phyloP scores from a whole-genome alignment of 2,329 filamentous ascomycete genomes.

The Orbilia blumenaviensis region DNA sequence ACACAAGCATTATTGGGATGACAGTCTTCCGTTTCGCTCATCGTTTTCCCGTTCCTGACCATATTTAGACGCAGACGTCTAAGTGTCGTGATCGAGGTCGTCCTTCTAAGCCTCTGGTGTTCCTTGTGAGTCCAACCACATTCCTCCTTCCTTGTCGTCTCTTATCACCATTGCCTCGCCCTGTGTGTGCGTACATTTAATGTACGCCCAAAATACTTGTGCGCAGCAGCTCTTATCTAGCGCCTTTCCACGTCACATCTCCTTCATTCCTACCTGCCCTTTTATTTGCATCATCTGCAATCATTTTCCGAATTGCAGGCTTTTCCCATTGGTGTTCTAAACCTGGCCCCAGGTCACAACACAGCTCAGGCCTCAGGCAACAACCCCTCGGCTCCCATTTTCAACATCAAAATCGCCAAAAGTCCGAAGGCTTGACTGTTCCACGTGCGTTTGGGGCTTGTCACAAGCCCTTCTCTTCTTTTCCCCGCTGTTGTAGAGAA shows the following conservation, averaged over 20 bases:
- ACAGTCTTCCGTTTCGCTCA: slow-evolving; percentile 44
- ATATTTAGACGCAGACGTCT: slow-evolving; percentile 43
- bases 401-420: slow-evolving; percentile 5
- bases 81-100: slow-evolving; percentile 48
- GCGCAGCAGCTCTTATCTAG: slow-evolving; percentile 2
- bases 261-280: slow-evolving; percentile 27
- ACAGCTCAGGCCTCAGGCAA: slow-evolving; percentile 41
- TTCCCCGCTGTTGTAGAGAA: neutral
- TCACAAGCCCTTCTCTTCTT: slow-evolving; percentile 27
- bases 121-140: slow-evolving; percentile 47
- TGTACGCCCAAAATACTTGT: neutral
- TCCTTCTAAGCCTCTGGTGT: slow-evolving; percentile 48
- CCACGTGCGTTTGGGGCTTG: slow-evolving; percentile 49
- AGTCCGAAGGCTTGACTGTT: slow-evolving; percentile 16
- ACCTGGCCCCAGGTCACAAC: slow-evolving; percentile 32
- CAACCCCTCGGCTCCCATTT: slow-evolving; percentile 36
- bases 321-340: slow-evolving; percentile 27
- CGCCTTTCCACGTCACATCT: neutral
- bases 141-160: slow-evolving; percentile 5
- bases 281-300: slow-evolving; percentile 2
- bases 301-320: neutral
- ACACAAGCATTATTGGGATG: slow-evolving; percentile 27
- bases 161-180: slow-evolving; percentile 8
- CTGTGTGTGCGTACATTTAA: no score
- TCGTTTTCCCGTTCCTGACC: slow-evolving; percentile 43